Percentiles rank a stretch among this genome's conserved stretches.
These are phyloP conservation scores for Oryza glaberrima DNA, from an alignment of 176 grass and related monocot species.

Conservation along the genomic window DNA sequence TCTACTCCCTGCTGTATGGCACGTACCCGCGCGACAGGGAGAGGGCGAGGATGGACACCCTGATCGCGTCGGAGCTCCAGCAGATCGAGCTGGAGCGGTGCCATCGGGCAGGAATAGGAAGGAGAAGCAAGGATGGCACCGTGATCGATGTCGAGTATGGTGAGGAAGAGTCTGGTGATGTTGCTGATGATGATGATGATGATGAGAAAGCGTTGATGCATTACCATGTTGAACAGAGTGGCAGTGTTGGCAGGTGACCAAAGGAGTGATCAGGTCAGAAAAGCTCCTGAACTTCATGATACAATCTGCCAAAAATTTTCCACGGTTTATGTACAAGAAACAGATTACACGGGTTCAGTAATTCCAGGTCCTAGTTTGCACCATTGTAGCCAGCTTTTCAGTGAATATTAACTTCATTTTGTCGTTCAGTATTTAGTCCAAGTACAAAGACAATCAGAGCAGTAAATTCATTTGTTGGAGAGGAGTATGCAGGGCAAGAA, in stretches of 20 bases:
- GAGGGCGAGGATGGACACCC: slow-evolving; percentile 72
- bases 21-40: slow-evolving; percentile 80
- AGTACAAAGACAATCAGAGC: not conserved
- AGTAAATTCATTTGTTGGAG: not conserved
- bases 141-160: slow-evolving; percentile 60
- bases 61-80: slow-evolving; percentile 70
- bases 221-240: slow-evolving; percentile 30
- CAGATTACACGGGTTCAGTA: not conserved
- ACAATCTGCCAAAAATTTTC: not conserved
- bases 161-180: slow-evolving; percentile 40
- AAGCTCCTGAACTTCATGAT: not conserved
- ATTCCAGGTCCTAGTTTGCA: not conserved
- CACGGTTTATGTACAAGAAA: not conserved
- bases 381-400: not conserved
- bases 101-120: slow-evolving; percentile 15
- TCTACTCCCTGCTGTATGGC: slow-evolving; percentile 74
- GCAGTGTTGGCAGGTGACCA: not conserved
- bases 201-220: slow-evolving; percentile 50
- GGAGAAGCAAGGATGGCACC: slow-evolving; percentile 36
- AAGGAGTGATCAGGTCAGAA: not conserved
- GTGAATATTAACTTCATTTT: too few species aligned
- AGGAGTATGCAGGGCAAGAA: not conserved
- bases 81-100: slow-evolving; percentile 55
- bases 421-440: not conserved
- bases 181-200: slow-evolving; percentile 23